phyloP scores from a whole-genome alignment of 192 early-diverging fungal species.

The Podila epigama region DNA sequence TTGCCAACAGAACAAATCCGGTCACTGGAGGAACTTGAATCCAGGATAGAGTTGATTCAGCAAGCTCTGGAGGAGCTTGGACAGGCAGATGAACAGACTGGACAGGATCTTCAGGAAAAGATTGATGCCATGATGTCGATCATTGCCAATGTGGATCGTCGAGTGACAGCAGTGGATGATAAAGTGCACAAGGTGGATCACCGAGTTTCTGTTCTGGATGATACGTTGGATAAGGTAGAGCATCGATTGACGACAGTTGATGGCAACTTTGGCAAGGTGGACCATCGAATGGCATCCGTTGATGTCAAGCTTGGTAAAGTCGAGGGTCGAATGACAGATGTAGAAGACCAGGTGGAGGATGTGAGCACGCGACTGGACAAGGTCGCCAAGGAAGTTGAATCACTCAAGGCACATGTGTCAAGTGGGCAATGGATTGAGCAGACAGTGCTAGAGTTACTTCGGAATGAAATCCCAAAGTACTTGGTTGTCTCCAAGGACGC shows the following conservation, averaged over 20 bases:
- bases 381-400: slow-evolving; percentile 14
- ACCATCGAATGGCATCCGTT: not conserved
- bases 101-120: slow-evolving; percentile 1
- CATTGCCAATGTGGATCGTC: not conserved
- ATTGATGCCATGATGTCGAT: not conserved
- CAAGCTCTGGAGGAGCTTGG: slow-evolving; percentile 13
- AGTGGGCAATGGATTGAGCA: slow-evolving; percentile 38
- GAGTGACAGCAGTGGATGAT: not conserved
- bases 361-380: slow-evolving; percentile 16
- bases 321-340: slow-evolving; percentile 2
- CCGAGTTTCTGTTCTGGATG: not conserved
- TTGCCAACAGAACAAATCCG: slow-evolving; percentile 28
- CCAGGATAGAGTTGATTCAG: slow-evolving; percentile 29
- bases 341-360: slow-evolving; percentile 11
- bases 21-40: slow-evolving; percentile 25
- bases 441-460: slow-evolving; percentile 21
- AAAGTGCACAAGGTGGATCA: not conserved
- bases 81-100: slow-evolving; percentile 8
- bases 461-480: slow-evolving; percentile 29
- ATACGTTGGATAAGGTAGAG: too few species aligned
- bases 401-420: slow-evolving; percentile 13
- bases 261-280: not conserved
- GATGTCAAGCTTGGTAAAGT: not conserved
- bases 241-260: not conserved
- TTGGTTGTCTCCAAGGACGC: slow-evolving; percentile 30